A percentile compares a stretch with the other conserved stretches of the same genome.
Conservation (phyloP, 495 filamentous ascomycete species). For the Talaromyces nanjingensis region DNA sequence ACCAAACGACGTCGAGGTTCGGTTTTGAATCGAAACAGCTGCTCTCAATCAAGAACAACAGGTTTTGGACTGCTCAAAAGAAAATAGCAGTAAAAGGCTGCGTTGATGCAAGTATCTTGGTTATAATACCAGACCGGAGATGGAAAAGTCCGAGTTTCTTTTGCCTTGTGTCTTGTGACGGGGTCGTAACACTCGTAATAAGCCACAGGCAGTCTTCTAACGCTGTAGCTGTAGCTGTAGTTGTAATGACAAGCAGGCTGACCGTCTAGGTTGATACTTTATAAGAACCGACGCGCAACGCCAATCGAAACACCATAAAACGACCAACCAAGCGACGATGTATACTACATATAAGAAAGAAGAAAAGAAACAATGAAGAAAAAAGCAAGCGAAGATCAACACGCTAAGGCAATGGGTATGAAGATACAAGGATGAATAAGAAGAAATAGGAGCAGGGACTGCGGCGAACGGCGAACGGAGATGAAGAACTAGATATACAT, state of each 20-base stretch:
- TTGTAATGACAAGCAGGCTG: background rate
- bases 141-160: constrained; percentile 6
- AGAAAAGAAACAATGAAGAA: background rate
- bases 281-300: constrained; percentile 1
- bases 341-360: background rate
- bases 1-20: constrained; percentile 23
- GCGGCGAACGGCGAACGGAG: constrained; percentile 9
- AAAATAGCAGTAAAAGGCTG: background rate
- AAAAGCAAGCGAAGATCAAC: constrained; percentile 12
- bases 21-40: constrained; percentile 28
- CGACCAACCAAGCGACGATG: background rate
- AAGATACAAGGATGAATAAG: constrained; percentile 15
- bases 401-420: background rate
- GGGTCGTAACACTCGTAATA: background rate
- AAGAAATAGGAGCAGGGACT: constrained; percentile 23
- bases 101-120: background rate
- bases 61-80: background rate
- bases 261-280: background rate
- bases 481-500: constrained; percentile 26
- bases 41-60: background rate
- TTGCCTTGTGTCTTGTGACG: background rate
- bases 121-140: background rate
- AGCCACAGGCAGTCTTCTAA: background rate
- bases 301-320: constrained; percentile 1
- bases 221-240: background rate